These are phyloP conservation scores for Colletotrichum cordylinicola DNA, from an alignment of 2,329 filamentous ascomycete genomes.

Conservation along the genomic window DNA sequence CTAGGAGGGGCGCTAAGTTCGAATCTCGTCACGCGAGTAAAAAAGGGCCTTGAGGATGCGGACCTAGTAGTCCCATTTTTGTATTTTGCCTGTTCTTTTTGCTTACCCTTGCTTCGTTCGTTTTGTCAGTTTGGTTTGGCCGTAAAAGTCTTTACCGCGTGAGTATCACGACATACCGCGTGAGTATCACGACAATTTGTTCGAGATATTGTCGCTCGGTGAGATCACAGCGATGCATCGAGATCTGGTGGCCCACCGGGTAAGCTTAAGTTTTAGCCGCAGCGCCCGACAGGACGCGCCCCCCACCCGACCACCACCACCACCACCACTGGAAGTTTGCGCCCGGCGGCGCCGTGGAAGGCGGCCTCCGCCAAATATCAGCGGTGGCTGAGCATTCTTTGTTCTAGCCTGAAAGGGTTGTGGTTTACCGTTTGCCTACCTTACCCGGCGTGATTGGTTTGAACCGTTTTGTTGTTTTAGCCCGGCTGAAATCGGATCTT, in stretches of 20 bases:
- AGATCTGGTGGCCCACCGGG: slow-evolving; percentile 7
- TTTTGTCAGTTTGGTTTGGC: not conserved
- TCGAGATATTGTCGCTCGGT: not conserved
- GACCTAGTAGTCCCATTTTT: not conserved
- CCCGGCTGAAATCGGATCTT: not conserved
- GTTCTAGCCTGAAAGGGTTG: not conserved
- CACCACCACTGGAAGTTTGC: not conserved
- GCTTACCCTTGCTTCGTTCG: not conserved
- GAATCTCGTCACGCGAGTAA: not conserved
- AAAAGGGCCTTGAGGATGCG: not conserved
- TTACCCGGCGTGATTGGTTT: not conserved
- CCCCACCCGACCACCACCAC: not conserved
- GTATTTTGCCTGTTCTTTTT: not conserved
- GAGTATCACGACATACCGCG: not conserved
- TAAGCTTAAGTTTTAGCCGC: slow-evolving; percentile 21
- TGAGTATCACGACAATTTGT: not conserved
- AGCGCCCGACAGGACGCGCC: not conserved
- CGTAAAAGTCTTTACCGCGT: fast-evolving
- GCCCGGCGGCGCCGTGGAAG: slow-evolving; percentile 6
- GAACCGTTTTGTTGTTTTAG: not conserved
- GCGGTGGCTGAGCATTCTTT: slow-evolving; percentile 1
- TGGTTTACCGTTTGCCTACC: not conserved
- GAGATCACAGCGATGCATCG: not conserved
- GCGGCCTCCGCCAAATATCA: not conserved
- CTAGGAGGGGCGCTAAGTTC: not conserved